These are phyloP conservation scores for Vanderwaltozyma tropicalis DNA, from an alignment of 805 yeast genomes.

Conservation along the genomic window DNA sequence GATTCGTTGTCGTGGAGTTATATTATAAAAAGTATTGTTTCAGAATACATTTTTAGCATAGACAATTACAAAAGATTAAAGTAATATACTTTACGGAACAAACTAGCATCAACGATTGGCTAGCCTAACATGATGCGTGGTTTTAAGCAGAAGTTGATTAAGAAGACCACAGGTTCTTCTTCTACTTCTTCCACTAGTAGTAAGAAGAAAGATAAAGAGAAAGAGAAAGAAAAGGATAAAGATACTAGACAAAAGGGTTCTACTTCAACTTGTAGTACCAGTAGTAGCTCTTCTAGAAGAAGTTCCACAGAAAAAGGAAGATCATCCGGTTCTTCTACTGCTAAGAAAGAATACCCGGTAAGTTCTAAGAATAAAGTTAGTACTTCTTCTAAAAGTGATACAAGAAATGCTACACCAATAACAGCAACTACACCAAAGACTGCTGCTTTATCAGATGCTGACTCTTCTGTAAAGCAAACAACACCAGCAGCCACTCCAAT, in stretches of 20 bases:
- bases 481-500: constrained; percentile 1
- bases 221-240: constrained; percentile 29
- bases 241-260: constrained; percentile 2
- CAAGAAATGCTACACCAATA: constrained; percentile 3
- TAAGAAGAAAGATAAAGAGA: constrained; percentile 35
- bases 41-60: too few relatives aligned
- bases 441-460: constrained; percentile 1
- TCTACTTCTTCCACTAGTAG: constrained; percentile 28
- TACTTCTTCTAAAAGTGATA: constrained; percentile 2
- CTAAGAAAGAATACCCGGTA: constrained; percentile 3
- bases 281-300: constrained; percentile 11
- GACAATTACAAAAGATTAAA: too few relatives aligned
- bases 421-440: not conserved
- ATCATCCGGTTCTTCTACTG: constrained; percentile 9
- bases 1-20: too few relatives aligned
- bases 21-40: too few relatives aligned
- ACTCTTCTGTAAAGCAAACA: constrained; percentile 1
- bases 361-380: constrained; percentile 3
- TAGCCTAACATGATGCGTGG: constrained; percentile 57
- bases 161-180: constrained; percentile 29
- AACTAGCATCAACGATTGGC: too few relatives aligned
- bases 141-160: constrained; percentile 45
- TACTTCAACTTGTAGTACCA: constrained; percentile 5
- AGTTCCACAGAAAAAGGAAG: constrained; percentile 11
- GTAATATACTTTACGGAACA: too few relatives aligned